These are phyloP conservation scores for Aspergillus homomorphus DNA, from an alignment of 495 filamentous ascomycete species.

Conservation along the genomic window DNA sequence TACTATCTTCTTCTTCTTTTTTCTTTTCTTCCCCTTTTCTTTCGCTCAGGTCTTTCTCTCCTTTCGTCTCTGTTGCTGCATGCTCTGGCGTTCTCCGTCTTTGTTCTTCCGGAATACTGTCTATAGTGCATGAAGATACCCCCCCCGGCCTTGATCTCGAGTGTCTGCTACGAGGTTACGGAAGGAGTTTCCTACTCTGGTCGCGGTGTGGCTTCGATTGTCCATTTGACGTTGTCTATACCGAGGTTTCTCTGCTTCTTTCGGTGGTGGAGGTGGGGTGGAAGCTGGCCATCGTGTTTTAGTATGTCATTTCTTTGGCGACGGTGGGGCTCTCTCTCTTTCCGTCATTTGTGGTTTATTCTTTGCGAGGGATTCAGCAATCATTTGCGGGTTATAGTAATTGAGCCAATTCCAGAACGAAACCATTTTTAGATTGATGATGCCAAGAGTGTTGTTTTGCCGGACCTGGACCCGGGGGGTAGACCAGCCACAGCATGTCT, in stretches of 20 bases:
- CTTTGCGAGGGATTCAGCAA: not conserved
- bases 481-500: not conserved
- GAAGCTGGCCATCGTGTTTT: constrained; percentile 5
- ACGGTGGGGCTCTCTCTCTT: not conserved
- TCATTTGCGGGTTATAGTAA: constrained; percentile 5
- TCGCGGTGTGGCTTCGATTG: constrained; percentile 28
- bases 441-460: not conserved
- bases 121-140: constrained; percentile 40
- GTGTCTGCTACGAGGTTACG: constrained; percentile 34
- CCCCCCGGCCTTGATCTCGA: constrained; percentile 42
- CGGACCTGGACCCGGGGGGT: too few relatives aligned
- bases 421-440: not conserved
- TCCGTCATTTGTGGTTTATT: not conserved
- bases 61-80: constrained; percentile 21
- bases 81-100: constrained; percentile 38
- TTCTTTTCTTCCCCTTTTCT: constrained; percentile 19
- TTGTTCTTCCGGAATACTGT: constrained; percentile 26
- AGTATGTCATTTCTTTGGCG: not conserved
- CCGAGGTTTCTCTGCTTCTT: constrained; percentile 1
- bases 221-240: constrained; percentile 15
- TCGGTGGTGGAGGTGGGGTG: not conserved
- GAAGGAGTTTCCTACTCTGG: constrained; percentile 28
- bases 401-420: constrained; percentile 1
- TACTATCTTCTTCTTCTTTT: constrained; percentile 23
- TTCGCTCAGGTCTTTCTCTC: constrained; percentile 13